A percentile compares a stretch with the other conserved stretches of the same genome.
These are phyloP conservation scores for Sphagnum fallax DNA, from an alignment of 228 moss, liverwort and hornwort genomes.

Conservation along the genomic window DNA sequence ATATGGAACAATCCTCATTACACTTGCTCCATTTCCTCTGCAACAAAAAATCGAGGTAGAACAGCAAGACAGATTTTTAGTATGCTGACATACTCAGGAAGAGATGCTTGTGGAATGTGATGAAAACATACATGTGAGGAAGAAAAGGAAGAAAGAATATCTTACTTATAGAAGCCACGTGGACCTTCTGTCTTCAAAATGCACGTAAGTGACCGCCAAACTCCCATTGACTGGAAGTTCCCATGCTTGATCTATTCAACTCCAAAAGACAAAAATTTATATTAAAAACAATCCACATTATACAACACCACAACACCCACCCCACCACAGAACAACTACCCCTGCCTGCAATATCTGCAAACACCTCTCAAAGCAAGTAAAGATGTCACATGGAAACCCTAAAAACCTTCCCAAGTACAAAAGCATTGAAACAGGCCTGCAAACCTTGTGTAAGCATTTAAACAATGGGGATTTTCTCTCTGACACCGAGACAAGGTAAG, in stretches of 20 bases:
- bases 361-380: neutral
- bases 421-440: too few species aligned
- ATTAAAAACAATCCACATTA: too few species aligned
- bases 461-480: too few species aligned
- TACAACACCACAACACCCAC: too few species aligned
- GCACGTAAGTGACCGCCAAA: conserved; percentile 55
- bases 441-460: too few species aligned
- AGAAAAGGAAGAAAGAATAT: conserved; percentile 1
- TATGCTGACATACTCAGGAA: conserved; percentile 1
- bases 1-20: conserved; percentile 86
- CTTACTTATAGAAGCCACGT: conserved; percentile 80
- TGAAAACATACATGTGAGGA: neutral
- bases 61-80: conserved; percentile 3
- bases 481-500: too few species aligned
- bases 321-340: too few species aligned
- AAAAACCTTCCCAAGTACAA: neutral
- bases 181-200: conserved; percentile 67
- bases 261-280: neutral
- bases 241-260: conserved; percentile 48
- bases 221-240: conserved; percentile 65
- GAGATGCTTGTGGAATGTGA: neutral
- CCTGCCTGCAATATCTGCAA: neutral
- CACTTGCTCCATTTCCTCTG: conserved; percentile 96
- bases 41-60: conserved; percentile 7
- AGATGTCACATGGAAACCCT: neutral